These are phyloP conservation scores for Wickerhamomyces strasburgensis DNA, from an alignment of 805 yeast species.

Conservation along the genomic window DNA sequence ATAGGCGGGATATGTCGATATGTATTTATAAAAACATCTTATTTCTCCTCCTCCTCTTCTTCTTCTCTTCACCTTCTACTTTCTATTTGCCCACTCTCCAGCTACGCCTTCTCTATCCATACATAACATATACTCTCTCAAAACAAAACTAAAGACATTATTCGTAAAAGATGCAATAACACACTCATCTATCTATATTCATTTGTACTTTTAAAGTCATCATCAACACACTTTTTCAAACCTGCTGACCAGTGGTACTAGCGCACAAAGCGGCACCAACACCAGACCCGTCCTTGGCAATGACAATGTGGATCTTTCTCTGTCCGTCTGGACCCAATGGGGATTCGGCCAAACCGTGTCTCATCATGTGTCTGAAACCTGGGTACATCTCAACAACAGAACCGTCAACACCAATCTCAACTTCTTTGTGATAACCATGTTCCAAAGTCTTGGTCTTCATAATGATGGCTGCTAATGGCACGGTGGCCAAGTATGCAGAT, in stretches of 20 bases:
- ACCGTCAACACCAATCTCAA: slow-evolving; percentile 95
- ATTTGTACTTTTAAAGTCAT: background rate
- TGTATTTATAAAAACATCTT: too few relatives aligned
- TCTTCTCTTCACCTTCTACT: too few relatives aligned
- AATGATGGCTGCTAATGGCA: slow-evolving; percentile 81
- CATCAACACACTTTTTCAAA: background rate
- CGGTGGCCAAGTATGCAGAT: slow-evolving; percentile 86
- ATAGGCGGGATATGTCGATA: too few relatives aligned
- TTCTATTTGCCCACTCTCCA: too few relatives aligned
- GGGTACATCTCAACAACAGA: slow-evolving; percentile 93
- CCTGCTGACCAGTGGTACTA: slow-evolving; percentile 5
- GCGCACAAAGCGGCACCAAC: slow-evolving; percentile 96
- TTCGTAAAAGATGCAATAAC: background rate
- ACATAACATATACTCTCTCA: too few relatives aligned
- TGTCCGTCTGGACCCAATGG: slow-evolving; percentile 72
- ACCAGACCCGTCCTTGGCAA: slow-evolving; percentile 94
- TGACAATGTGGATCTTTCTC: slow-evolving; percentile 67
- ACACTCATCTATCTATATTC: background rate
- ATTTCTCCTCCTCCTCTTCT: too few relatives aligned
- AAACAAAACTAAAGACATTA: background rate
- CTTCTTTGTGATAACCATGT: slow-evolving; percentile 54
- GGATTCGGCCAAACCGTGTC: slow-evolving; percentile 69
- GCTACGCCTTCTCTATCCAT: too few relatives aligned
- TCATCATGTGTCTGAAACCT: slow-evolving; percentile 72
- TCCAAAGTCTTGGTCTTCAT: slow-evolving; percentile 60